Conservation (phyloP, 2,329 filamentous ascomycete species). For the Xylaria sp. region DNA sequence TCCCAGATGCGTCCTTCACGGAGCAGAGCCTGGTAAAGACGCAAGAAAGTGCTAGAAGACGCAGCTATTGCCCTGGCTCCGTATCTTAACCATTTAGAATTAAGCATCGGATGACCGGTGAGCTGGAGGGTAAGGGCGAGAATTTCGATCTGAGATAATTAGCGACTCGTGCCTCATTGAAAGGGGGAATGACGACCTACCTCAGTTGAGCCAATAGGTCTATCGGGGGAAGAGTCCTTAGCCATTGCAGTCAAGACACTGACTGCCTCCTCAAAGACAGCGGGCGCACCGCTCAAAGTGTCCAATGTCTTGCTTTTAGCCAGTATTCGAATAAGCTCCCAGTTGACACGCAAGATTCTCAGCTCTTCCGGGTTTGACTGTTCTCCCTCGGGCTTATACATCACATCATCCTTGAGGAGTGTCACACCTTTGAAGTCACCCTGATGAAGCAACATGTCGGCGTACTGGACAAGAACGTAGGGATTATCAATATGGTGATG, state of each 20-base stretch:
- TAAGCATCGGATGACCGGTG: conserved; percentile 14
- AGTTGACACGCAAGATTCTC: conserved; percentile 34
- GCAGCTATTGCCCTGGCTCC: conserved; percentile 6
- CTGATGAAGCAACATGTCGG: conserved; percentile 46
- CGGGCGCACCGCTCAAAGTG: conserved; percentile 3
- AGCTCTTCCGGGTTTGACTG: conserved; percentile 19
- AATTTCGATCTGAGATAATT: conserved; percentile 38
- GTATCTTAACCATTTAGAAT: conserved; percentile 27
- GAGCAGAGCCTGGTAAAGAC: conserved; percentile 39
- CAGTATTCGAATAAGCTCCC: conserved; percentile 36
- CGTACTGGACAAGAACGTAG: conserved; percentile 46
- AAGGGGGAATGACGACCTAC: conserved; percentile 17
- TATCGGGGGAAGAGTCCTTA: conserved; percentile 11
- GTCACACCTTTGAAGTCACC: conserved; percentile 44
- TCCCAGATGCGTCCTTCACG: conserved; percentile 45
- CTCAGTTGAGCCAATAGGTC: conserved; percentile 32
- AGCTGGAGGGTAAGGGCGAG: conserved; percentile 36
- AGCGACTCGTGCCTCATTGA: conserved; percentile 1
- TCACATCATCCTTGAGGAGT: conserved; percentile 31
- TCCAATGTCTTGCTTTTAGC: conserved; percentile 35
- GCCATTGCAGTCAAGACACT: conserved; percentile 12
- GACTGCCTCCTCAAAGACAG: conserved; percentile 26
- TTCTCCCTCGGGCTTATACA: conserved; percentile 24
- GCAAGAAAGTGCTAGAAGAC: conserved; percentile 4
- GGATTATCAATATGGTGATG: conserved; percentile 42